phyloP scores from a whole-genome alignment of 2,329 filamentous ascomycete species.

The Fusarium paranaense region DNA sequence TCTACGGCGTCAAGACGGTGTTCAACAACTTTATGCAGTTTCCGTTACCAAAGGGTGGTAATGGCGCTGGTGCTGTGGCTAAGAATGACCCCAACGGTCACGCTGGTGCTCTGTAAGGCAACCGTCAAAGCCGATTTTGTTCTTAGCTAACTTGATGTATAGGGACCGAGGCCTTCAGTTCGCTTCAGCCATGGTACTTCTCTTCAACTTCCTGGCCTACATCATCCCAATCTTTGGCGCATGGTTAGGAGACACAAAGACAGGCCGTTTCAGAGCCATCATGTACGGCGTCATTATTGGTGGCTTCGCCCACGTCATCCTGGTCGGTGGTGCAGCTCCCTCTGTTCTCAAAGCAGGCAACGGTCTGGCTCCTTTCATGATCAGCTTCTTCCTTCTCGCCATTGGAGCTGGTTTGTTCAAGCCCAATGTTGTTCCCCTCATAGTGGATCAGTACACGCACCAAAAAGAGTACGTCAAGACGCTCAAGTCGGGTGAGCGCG shows the following conservation, averaged over 20 bases:
- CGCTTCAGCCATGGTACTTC: conserved; percentile 57
- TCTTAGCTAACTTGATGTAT: neutral
- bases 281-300: conserved; percentile 76
- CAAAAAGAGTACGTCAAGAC: conserved; percentile 54
- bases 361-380: conserved; percentile 67
- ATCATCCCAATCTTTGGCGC: conserved; percentile 66
- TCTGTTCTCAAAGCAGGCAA: conserved; percentile 57
- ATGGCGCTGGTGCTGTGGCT: conserved; percentile 59
- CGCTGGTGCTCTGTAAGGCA: conserved; percentile 56
- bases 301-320: conserved; percentile 75
- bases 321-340: conserved; percentile 69
- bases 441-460: conserved; percentile 73
- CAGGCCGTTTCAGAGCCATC: conserved; percentile 79
- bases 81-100: conserved; percentile 58
- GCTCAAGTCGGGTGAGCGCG: conserved; percentile 62
- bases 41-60: conserved; percentile 63
- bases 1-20: conserved; percentile 65
- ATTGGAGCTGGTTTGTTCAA: conserved; percentile 79
- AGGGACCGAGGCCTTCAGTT: neutral
- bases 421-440: conserved; percentile 75
- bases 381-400: conserved; percentile 66
- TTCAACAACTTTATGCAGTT: conserved; percentile 73
- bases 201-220: conserved; percentile 69
- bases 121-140: no score
- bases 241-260: conserved; percentile 74